Conservation (phyloP, 2,329 filamentous ascomycete genomes). For the Colletotrichum spinosum region DNA sequence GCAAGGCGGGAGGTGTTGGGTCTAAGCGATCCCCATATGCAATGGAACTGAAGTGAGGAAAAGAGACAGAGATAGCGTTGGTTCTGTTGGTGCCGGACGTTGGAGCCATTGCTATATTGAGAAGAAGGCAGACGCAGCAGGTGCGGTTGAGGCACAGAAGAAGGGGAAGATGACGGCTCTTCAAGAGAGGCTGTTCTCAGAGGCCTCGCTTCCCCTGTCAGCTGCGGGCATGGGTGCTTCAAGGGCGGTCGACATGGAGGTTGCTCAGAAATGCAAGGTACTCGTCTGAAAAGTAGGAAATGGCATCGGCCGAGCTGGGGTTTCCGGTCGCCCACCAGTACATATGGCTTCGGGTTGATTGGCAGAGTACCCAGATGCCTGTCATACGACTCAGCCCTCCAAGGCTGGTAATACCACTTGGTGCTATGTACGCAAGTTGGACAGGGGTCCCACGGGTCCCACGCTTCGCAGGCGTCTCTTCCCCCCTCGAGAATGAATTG, state of each 20-base stretch:
- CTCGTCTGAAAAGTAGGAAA: constrained; percentile 30
- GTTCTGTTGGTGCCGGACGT: constrained; percentile 41
- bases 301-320: constrained; percentile 35
- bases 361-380: constrained; percentile 30
- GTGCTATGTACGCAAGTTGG: too few species aligned
- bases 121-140: constrained; percentile 39
- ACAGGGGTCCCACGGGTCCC: constrained; percentile 19
- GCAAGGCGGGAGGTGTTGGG: constrained; percentile 41
- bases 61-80: constrained; percentile 45
- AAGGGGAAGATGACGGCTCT: constrained; percentile 38
- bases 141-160: constrained; percentile 43
- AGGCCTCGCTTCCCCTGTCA: constrained; percentile 42
- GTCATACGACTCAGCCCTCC: constrained; percentile 39
- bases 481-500: not conserved
- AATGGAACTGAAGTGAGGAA: constrained; percentile 51
- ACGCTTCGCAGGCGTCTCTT: constrained; percentile 29
- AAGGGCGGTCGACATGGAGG: constrained; percentile 32
- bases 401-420: constrained; percentile 20
- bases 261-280: constrained; percentile 41
- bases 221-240: constrained; percentile 41
- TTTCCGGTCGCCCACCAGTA: constrained; percentile 31
- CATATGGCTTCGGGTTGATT: constrained; percentile 35
- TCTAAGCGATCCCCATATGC: constrained; percentile 48
- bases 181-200: constrained; percentile 41
- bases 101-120: constrained; percentile 56